Evolutionary conservation across 2,329 filamentous ascomycete genomes (phyloP).

Genomic region (Fusarium neocosmosporiellum): DNA sequence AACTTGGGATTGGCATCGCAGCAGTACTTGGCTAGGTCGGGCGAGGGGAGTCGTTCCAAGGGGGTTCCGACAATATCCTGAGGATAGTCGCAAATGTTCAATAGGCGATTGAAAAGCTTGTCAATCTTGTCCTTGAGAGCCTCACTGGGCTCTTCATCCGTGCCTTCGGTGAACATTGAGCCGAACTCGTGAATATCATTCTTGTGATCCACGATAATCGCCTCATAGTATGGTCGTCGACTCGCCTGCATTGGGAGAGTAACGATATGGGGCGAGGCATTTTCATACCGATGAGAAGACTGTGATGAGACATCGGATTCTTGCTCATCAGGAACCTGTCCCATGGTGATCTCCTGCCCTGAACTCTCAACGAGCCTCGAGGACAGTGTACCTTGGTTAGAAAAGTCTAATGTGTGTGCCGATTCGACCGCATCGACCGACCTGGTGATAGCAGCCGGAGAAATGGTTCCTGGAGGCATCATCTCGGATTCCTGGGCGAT

Average conservation of each 20-base stretch:
- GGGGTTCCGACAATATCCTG: constrained; percentile 61
- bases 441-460: constrained; percentile 53
- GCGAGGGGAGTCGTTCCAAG: constrained; percentile 51
- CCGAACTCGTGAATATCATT: constrained; percentile 59
- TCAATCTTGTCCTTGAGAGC: constrained; percentile 60
- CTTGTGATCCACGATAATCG: constrained; percentile 58
- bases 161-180: constrained; percentile 54
- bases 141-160: constrained; percentile 52
- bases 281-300: constrained; percentile 20
- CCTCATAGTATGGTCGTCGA: constrained; percentile 63
- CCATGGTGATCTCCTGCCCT: constrained; percentile 42
- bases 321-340: constrained; percentile 38
- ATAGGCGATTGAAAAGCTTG: constrained; percentile 61
- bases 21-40: constrained; percentile 63
- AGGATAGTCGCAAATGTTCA: constrained; percentile 68
- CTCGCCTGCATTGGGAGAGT: constrained; percentile 68
- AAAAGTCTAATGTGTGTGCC: constrained; percentile 34
- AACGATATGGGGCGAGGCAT: constrained; percentile 57
- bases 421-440: constrained; percentile 39
- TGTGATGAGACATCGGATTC: constrained; percentile 36
- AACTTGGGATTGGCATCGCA: constrained; percentile 70
- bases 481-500: constrained; percentile 30
- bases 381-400: constrained; percentile 28
- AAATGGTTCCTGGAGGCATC: constrained; percentile 49
- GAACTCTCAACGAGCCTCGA: constrained; percentile 36